Conservation (phyloP, 2,329 filamentous ascomycete species). For the Arachnopeziza araneosa region DNA sequence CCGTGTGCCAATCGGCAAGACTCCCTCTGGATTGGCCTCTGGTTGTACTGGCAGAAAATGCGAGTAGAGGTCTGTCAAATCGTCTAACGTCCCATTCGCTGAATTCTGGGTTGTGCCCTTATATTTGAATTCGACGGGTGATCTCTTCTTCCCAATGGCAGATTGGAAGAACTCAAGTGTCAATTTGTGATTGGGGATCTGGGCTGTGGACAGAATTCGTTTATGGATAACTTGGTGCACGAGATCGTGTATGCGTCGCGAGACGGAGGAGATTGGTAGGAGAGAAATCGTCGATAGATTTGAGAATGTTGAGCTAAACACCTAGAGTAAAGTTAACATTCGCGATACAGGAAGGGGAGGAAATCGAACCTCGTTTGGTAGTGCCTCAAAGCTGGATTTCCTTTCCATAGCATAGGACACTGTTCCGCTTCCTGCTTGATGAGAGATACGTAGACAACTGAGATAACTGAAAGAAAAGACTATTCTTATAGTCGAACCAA, state of each 20-base stretch:
- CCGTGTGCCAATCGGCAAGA: not conserved
- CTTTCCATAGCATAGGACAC: not conserved
- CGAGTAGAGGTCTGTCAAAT: not conserved
- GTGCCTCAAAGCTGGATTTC: not conserved
- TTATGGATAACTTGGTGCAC: constrained; percentile 58
- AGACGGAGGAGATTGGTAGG: constrained; percentile 51
- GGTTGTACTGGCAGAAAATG: not conserved
- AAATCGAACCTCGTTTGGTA: not conserved
- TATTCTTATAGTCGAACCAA: no score
- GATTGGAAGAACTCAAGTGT: not conserved
- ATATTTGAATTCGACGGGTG: not conserved
- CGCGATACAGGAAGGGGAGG: not conserved
- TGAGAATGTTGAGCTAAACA: constrained; percentile 45
- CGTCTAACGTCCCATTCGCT: not conserved
- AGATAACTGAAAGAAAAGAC: no score
- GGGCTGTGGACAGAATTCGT: not conserved
- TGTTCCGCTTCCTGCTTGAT: not conserved
- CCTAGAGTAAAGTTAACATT: constrained; percentile 32
- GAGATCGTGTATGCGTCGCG: constrained; percentile 56
- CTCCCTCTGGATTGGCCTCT: not conserved
- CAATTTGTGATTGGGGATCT: not conserved
- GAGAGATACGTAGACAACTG: not conserved
- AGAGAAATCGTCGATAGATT: constrained; percentile 43
- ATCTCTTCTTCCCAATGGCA: not conserved
- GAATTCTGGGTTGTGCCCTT: not conserved